These are phyloP conservation scores for Suillus luteus DNA, from an alignment of 768 basidiomycete genomes.

Conservation along the genomic window DNA sequence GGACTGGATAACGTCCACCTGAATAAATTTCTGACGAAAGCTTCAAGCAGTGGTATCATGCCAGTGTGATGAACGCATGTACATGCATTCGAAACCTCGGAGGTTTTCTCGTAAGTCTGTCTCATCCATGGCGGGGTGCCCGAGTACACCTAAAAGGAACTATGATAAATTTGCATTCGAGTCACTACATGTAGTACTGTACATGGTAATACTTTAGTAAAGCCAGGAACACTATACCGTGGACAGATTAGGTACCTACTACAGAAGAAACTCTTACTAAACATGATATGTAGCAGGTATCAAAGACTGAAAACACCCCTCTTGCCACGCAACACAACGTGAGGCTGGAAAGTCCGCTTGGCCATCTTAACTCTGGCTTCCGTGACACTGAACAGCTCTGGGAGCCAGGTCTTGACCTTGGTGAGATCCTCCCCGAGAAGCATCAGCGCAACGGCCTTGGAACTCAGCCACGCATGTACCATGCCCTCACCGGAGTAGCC, in stretches of 20 bases:
- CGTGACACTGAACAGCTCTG: not conserved
- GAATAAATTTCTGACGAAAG: too few relatives aligned
- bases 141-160: not conserved
- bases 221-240: not conserved
- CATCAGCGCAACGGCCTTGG: constrained; percentile 61
- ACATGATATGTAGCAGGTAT: not conserved
- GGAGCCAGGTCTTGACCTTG: not conserved
- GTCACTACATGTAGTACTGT: not conserved
- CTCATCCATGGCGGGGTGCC: not conserved
- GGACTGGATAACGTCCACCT: too few relatives aligned
- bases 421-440: constrained; percentile 44
- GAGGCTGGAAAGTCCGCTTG: constrained; percentile 5
- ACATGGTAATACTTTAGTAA: not conserved
- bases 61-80: too few relatives aligned
- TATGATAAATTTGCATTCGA: not conserved
- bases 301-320: constrained; percentile 3
- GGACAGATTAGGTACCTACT: not conserved
- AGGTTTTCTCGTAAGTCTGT: not conserved
- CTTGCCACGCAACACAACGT: not conserved
- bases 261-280: not conserved
- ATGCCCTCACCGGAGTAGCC: constrained; percentile 77
- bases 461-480: constrained; percentile 69
- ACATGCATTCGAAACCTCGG: not conserved
- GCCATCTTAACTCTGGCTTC: not conserved
- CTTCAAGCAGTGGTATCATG: too few relatives aligned